These are phyloP conservation scores for Fraxinus paxiana DNA, from an alignment of 305 asterid species.

Conservation along the genomic window DNA sequence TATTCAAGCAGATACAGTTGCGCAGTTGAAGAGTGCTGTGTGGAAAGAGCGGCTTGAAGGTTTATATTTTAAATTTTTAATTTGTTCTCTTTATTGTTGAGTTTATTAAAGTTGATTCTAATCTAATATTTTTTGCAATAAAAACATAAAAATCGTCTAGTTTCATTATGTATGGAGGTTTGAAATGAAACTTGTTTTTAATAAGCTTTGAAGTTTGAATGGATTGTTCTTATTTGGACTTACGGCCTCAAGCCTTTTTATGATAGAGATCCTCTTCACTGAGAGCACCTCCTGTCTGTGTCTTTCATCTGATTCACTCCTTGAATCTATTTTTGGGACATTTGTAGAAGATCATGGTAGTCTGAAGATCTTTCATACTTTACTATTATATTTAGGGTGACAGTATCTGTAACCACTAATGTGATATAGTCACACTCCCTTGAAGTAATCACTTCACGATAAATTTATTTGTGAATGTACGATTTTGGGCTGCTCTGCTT, in stretches of 20 bases:
- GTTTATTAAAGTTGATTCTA: neutral
- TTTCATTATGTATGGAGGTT: neutral
- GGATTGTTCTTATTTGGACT: neutral
- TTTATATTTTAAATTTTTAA: conserved; percentile 26
- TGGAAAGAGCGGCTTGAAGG: conserved; percentile 99
- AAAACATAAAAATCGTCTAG: neutral
- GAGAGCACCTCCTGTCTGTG: neutral
- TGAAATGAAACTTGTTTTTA: neutral
- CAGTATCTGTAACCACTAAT: neutral
- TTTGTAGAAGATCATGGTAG: neutral
- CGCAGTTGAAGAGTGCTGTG: conserved; percentile 80
- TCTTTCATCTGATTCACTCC: neutral
- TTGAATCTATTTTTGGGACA: neutral
- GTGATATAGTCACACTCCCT: neutral
- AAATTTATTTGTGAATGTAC: neutral
- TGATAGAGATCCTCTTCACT: neutral
- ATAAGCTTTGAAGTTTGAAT: neutral
- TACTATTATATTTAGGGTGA: neutral
- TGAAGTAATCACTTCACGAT: neutral
- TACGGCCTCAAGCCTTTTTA: neutral
- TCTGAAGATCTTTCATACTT: neutral
- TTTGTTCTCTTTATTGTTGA: neutral
- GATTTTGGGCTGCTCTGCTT: neutral
- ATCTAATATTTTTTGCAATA: neutral
- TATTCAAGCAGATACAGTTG: conserved; percentile 69